These are phyloP conservation scores for Lumnitzera racemosa DNA, from an alignment of 345 rosid species.

Conservation along the genomic window DNA sequence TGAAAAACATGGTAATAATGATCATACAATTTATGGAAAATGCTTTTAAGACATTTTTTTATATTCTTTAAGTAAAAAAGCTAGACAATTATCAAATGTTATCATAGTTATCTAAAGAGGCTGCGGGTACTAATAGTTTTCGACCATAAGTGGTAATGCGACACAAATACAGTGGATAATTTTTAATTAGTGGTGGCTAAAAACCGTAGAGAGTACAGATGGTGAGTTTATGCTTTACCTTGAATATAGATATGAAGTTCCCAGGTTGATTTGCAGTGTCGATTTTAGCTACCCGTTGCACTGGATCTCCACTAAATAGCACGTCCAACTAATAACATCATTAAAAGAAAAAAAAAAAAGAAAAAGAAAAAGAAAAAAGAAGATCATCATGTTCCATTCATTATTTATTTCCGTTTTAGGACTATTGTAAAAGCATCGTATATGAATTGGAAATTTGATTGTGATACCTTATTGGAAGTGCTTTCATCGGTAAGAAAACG, in stretches of 20 bases:
- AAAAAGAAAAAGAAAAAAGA: neutral
- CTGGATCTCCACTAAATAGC: conserved; percentile 29
- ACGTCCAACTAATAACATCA: conserved; percentile 60
- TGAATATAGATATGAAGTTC: conserved; percentile 36
- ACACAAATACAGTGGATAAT: too few species aligned
- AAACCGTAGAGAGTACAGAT: too few species aligned
- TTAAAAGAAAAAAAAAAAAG: too few species aligned
- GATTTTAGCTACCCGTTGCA: conserved; percentile 37
- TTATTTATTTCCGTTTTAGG: neutral
- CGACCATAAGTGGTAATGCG: too few species aligned
- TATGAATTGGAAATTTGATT: neutral
- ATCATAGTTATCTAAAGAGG: too few species aligned
- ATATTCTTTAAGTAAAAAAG: too few species aligned
- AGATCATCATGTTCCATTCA: neutral
- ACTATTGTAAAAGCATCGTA: neutral
- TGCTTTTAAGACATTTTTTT: too few species aligned
- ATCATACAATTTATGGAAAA: too few species aligned
- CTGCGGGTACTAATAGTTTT: too few species aligned
- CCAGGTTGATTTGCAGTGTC: conserved; percentile 35
- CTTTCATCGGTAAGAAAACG: conserved; percentile 26
- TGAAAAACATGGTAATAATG: too few species aligned
- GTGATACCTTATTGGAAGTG: conserved; percentile 34
- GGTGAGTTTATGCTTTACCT: conserved; percentile 21
- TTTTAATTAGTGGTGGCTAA: too few species aligned
- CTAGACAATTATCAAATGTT: too few species aligned